These are phyloP conservation scores for Pseudopediastrum boryanum DNA, from an alignment of 139 green algal species.

Conservation along the genomic window DNA sequence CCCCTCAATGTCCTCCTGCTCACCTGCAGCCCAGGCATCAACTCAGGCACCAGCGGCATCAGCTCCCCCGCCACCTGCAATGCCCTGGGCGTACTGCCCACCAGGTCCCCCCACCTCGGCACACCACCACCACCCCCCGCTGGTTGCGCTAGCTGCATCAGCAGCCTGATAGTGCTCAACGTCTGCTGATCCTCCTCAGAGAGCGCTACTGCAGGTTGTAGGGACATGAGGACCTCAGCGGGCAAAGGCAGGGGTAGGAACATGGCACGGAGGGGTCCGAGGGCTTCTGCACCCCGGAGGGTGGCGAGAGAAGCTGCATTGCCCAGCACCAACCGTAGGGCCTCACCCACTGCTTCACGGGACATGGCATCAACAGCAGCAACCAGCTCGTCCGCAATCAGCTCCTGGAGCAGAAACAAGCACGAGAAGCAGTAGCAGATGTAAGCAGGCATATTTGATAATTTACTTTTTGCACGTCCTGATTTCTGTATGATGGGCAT, in stretches of 20 bases:
- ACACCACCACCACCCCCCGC: not conserved
- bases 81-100: not conserved
- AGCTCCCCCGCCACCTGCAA: slow-evolving; percentile 55
- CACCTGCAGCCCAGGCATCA: slow-evolving; percentile 74
- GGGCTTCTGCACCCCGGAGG: slow-evolving; percentile 53
- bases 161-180: slow-evolving; percentile 37
- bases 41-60: slow-evolving; percentile 67
- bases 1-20: no score
- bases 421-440: not conserved
- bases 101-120: slow-evolving; percentile 17
- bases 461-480: not conserved
- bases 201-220: slow-evolving; percentile 44
- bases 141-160: slow-evolving; percentile 52
- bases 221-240: slow-evolving; percentile 42
- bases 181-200: slow-evolving; percentile 61
- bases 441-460: slow-evolving; percentile 7
- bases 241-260: slow-evolving; percentile 57
- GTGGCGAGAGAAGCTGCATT: slow-evolving; percentile 39
- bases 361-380: slow-evolving; percentile 66
- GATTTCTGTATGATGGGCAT: not conserved
- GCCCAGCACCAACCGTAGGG: slow-evolving; percentile 45
- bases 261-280: slow-evolving; percentile 59
- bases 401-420: slow-evolving; percentile 41
- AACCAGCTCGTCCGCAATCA: slow-evolving; percentile 82
- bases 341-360: slow-evolving; percentile 60